Conservation (phyloP, 192 early-diverging fungal genomes). For the Backusella macrospora region DNA sequence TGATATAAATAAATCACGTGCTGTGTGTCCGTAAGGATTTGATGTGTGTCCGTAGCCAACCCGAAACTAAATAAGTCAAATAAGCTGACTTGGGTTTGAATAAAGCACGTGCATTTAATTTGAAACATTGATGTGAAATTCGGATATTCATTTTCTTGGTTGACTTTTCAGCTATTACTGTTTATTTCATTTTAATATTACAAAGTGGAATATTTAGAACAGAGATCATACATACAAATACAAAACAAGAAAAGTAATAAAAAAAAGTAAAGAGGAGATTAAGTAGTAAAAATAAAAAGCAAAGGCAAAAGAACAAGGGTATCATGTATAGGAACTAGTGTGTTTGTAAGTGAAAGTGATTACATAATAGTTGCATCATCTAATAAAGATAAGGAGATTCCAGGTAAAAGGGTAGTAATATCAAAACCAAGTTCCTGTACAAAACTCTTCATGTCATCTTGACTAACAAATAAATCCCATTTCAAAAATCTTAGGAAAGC, state of each 20-base stretch:
- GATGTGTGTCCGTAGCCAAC: no score
- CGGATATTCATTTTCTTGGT: no score
- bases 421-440: slow-evolving; percentile 32
- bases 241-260: neutral
- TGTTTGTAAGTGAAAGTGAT: neutral
- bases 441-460: slow-evolving; percentile 32
- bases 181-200: no score
- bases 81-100: neutral
- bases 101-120: no score
- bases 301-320: neutral
- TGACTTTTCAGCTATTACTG: no score
- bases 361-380: neutral
- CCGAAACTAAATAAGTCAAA: neutral
- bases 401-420: slow-evolving; percentile 6
- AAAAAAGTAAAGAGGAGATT: neutral
- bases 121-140: no score
- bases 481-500: slow-evolving; percentile 38
- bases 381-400: neutral
- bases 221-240: no score
- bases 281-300: neutral
- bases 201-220: no score
- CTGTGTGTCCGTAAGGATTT: no score
- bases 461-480: slow-evolving; percentile 34
- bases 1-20: no score
- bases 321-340: neutral